These are phyloP conservation scores for Ogataea henricii DNA, from an alignment of 805 yeast species.

Conservation along the genomic window DNA sequence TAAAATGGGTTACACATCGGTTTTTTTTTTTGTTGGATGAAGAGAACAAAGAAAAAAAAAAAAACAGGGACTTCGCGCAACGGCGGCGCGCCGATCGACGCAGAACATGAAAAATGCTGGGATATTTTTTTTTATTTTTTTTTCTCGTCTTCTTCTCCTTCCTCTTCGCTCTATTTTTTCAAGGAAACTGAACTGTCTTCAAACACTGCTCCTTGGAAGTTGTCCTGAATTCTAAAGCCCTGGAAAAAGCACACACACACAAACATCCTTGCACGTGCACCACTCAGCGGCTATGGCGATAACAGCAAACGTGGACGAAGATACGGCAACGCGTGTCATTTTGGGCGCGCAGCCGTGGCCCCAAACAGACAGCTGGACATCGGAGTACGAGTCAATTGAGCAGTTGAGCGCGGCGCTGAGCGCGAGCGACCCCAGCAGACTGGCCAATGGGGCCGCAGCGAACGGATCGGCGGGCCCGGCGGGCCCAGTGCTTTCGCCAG, in stretches of 20 bases:
- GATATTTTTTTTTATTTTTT: too few relatives aligned
- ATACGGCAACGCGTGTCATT: not conserved
- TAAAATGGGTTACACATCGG: not conserved
- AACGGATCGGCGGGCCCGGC: too few relatives aligned
- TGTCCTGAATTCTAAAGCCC: too few relatives aligned
- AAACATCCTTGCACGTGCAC: not conserved
- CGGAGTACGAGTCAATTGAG: not conserved
- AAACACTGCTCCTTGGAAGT: too few relatives aligned
- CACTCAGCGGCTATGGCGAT: not conserved
- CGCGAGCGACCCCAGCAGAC: not conserved
- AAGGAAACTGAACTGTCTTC: too few relatives aligned
- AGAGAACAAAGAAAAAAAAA: not conserved
- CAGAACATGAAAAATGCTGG: not conserved
- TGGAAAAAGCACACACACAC: not conserved
- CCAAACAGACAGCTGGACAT: not conserved
- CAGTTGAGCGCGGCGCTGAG: not conserved
- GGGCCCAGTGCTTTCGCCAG: not conserved
- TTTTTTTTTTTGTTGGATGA: not conserved
- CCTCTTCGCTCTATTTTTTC: not conserved
- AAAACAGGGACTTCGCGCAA: too few relatives aligned
- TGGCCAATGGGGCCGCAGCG: too few relatives aligned
- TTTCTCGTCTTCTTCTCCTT: not conserved
- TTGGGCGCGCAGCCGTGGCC: conserved; percentile 5
- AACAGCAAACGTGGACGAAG: not conserved
- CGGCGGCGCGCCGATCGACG: not conserved